These are phyloP conservation scores for Hanseniaspora jakobsenii DNA, from an alignment of 805 yeast genomes.

Conservation along the genomic window DNA sequence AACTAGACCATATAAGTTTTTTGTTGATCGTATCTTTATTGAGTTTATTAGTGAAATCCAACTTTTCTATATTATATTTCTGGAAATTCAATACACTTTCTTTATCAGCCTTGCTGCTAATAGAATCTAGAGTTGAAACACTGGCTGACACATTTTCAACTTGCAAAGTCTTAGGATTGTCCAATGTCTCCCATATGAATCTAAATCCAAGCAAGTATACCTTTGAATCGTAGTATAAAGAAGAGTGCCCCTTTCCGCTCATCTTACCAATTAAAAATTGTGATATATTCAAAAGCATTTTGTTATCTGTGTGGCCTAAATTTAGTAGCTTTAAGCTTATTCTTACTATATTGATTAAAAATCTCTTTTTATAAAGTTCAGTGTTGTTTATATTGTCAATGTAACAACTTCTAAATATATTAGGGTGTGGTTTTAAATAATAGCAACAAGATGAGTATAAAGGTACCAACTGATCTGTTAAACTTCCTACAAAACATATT, in stretches of 20 bases:
- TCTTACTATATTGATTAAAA: constrained; percentile 61
- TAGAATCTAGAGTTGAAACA: too few species aligned
- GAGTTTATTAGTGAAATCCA: constrained; percentile 12
- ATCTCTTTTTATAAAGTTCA: constrained; percentile 63
- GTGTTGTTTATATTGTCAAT: constrained; percentile 44
- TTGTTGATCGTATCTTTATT: constrained; percentile 8
- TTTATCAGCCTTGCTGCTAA: too few species aligned
- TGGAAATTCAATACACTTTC: constrained; percentile 18
- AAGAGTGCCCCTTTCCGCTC: constrained; percentile 93
- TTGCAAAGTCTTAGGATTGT: constrained; percentile 31
- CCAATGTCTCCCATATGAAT: constrained; percentile 64
- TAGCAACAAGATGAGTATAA: constrained; percentile 74
- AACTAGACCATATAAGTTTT: constrained; percentile 6
- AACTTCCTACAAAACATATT: constrained; percentile 71
- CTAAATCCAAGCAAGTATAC: constrained; percentile 74
- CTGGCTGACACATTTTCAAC: too few species aligned
- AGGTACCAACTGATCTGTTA: constrained; percentile 91
- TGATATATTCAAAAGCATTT: constrained; percentile 74
- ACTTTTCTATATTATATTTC: constrained; percentile 12
- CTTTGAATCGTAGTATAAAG: constrained; percentile 67
- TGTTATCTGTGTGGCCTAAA: constrained; percentile 71
- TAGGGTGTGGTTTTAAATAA: constrained; percentile 61
- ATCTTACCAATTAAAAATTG: constrained; percentile 72
- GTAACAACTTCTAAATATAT: constrained; percentile 77
- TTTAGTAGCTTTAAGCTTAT: constrained; percentile 65